phyloP scores from a whole-genome alignment of 139 green algal species.

The Closterium sp. region DNA sequence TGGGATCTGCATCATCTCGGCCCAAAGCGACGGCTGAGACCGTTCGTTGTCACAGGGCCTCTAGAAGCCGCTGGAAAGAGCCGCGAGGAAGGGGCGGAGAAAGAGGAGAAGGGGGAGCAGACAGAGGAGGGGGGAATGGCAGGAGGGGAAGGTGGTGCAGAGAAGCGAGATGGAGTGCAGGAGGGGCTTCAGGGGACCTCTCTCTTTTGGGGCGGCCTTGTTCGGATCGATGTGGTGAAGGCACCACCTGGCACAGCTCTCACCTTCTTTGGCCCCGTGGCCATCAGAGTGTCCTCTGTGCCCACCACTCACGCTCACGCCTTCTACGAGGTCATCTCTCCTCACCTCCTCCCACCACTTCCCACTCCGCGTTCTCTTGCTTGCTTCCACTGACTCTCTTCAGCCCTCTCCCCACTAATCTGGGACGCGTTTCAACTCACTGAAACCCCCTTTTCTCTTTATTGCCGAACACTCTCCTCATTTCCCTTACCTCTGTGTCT shows the following conservation, averaged over 20 bases:
- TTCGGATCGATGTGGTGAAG: slow-evolving; percentile 46
- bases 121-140: not conserved
- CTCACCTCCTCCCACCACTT: too few relatives aligned
- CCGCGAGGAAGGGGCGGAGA: not conserved
- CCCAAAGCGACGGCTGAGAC: slow-evolving; percentile 63
- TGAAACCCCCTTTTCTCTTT: not conserved
- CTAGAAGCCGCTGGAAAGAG: not conserved
- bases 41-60: slow-evolving; percentile 53
- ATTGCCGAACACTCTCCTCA: too few relatives aligned
- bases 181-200: slow-evolving; percentile 11
- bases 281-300: slow-evolving; percentile 12
- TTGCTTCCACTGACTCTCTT: not conserved
- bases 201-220: slow-evolving; percentile 47
- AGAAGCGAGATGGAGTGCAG: too few relatives aligned
- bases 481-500: not conserved
- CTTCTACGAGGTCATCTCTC: slow-evolving; percentile 31
- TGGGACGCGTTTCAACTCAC: not conserved
- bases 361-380: too few relatives aligned
- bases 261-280: slow-evolving; percentile 35
- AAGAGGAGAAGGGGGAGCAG: not conserved
- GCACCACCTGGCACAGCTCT: not conserved
- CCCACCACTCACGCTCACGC: slow-evolving; percentile 20
- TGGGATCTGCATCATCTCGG: slow-evolving; percentile 75
- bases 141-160: too few relatives aligned
- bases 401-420: too few relatives aligned